Evolutionary conservation across 306 rosid genomes (phyloP).

Genomic region (Pyrus betulifolia): DNA sequence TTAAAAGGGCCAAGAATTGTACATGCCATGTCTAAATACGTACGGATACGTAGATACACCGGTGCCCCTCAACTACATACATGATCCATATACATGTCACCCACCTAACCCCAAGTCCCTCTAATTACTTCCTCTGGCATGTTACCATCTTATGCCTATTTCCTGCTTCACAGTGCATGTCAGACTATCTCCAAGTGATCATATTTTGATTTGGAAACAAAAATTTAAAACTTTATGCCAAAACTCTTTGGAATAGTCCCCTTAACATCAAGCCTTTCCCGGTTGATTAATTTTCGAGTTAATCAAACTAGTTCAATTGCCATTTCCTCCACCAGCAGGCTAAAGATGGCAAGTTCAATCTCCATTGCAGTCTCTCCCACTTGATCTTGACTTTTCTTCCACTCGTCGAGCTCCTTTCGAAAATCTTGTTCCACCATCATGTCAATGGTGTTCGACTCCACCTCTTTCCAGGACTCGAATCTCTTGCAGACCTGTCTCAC

Average conservation of each 20-base stretch:
- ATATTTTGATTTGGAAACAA: conserved; percentile 15
- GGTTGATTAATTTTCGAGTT: conserved; percentile 12
- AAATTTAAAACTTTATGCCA: conserved; percentile 13
- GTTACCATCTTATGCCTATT: conserved; percentile 34
- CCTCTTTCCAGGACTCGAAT: conserved; percentile 64
- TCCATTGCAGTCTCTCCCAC: conserved; percentile 41
- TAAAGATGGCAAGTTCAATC: conserved; percentile 57
- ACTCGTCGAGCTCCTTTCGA: conserved; percentile 34
- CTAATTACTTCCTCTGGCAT: conserved; percentile 6
- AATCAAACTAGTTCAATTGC: conserved; percentile 51
- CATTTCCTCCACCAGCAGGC: conserved; percentile 55
- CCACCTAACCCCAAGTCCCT: conserved; percentile 18
- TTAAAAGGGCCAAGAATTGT: conserved; percentile 18
- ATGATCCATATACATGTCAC: conserved; percentile 35
- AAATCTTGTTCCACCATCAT: conserved; percentile 79
- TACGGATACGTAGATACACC: conserved; percentile 29
- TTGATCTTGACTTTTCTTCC: conserved; percentile 50
- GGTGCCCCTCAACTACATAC: conserved; percentile 25
- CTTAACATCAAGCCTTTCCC: conserved; percentile 15
- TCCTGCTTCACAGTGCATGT: conserved; percentile 23
- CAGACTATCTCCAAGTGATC: conserved; percentile 40
- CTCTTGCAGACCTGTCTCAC: conserved; percentile 41
- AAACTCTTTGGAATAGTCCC: conserved; percentile 12
- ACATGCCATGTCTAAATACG: conserved; percentile 28
- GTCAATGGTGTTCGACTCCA: conserved; percentile 65